Evolutionary conservation across 768 basidiomycete genomes (phyloP).

Genomic region (Lactarius trivialis): DNA sequence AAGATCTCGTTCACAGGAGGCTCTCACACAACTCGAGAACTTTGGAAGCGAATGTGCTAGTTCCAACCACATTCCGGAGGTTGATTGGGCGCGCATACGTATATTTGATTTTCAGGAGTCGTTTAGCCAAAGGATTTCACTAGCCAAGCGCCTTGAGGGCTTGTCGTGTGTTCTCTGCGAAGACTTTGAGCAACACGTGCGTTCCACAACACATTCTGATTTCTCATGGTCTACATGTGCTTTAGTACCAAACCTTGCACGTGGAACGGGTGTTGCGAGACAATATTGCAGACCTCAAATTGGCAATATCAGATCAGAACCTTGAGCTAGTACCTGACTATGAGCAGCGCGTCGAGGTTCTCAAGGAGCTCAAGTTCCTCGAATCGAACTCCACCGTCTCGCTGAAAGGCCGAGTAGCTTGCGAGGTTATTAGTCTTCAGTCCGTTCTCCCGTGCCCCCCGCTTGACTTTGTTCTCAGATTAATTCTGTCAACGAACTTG

Average conservation of each 20-base stretch:
- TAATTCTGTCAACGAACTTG: slow-evolving; percentile 95
- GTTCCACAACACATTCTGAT: slow-evolving; percentile 27
- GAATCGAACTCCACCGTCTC: slow-evolving; percentile 93
- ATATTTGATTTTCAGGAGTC: slow-evolving; percentile 89
- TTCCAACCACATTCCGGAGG: slow-evolving; percentile 53
- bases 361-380: slow-evolving; percentile 89
- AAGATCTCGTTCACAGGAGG: slow-evolving; percentile 56
- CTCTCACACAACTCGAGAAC: slow-evolving; percentile 41
- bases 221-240: slow-evolving; percentile 16
- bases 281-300: slow-evolving; percentile 71
- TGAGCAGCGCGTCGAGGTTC: slow-evolving; percentile 85
- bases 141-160: slow-evolving; percentile 38
- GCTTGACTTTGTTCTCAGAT: slow-evolving; percentile 49
- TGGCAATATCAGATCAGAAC: slow-evolving; percentile 93
- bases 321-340: slow-evolving; percentile 95
- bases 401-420: slow-evolving; percentile 95
- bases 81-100: slow-evolving; percentile 78
- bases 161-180: slow-evolving; percentile 53
- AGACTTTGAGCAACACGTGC: slow-evolving; percentile 70
- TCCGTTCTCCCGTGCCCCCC: background rate
- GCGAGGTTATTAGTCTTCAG: slow-evolving; percentile 64
- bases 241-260: slow-evolving; percentile 72
- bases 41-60: slow-evolving; percentile 53
- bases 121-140: slow-evolving; percentile 50
- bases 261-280: slow-evolving; percentile 65